Base-by-base conservation (phyloP, 139 green algal genomes). In the Diplosphaera chodatii region DNA sequence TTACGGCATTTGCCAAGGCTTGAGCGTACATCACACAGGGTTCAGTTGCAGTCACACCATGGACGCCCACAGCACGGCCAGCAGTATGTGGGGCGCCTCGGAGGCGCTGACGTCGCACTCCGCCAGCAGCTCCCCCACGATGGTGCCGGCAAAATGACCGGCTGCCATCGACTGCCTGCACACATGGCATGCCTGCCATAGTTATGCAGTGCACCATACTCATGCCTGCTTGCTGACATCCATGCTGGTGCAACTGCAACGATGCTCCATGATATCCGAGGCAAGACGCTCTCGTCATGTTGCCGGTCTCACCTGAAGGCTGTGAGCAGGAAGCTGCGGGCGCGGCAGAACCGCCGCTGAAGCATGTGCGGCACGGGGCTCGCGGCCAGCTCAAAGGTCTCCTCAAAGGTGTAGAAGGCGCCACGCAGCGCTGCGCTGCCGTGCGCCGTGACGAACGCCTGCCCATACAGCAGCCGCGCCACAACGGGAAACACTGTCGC, bases 21-120 rank as follows among this genome's bases (percentile, higher is more conserved):
- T n/a, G n/a, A n/a, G n/a, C n/a, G n/a, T n/a, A n/a, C n/a, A n/a
- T n/a, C n/a, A n/a, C n/a, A n/a, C n/a, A n/a, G n/a, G n/a, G n/a
- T n/a, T 48, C 37, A 48, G 10, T 48, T 48, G 37, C 37, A n/a
- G n/a, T n/a, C 23, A 15, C 64, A 78, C 69, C 73, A 91, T 82
- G 0, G 78, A 85, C 0, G 89, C 89, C 89, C 89, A 94, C 63
- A 94, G 40, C 13, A 94, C 40, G 0, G 84, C 81, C 64, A 94
- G 79, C 63, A 92, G 74, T 66, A 93, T 74, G 77, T 94, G 85
- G 6, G 88, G 88, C 5, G 74, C 70, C 40, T 82, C 74, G 0
- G 29, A 30, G 4, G 48, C 21, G 0, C 64, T 66, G 40, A 93
- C 71, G 25, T 76, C 82, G 22, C 69, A 87, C 59, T 71, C 80